Evolutionary conservation across 1,284 basidiomycete species (phyloP).

Genomic region (Macrocybe sp.): DNA sequence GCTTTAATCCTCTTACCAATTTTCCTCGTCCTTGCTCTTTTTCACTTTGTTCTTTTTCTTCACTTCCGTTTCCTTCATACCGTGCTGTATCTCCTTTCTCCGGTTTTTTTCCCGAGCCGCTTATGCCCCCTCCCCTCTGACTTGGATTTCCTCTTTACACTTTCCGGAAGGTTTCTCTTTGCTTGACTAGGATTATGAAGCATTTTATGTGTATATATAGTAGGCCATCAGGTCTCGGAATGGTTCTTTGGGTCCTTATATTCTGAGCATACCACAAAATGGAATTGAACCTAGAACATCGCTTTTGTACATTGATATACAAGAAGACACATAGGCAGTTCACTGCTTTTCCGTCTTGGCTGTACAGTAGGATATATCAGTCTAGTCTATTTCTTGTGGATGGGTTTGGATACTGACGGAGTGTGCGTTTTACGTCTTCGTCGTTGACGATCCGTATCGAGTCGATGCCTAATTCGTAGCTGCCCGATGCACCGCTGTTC

Average conservation of each 20-base stretch:
- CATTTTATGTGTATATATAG: slow-evolving; percentile 12
- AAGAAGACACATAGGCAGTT: too few species aligned
- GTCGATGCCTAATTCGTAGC: slow-evolving; percentile 75
- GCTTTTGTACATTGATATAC: too few species aligned
- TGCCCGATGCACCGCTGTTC: slow-evolving; percentile 62
- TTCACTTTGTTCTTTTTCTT: slow-evolving; percentile 14
- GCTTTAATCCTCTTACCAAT: slow-evolving; percentile 26
- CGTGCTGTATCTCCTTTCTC: background rate
- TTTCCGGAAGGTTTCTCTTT: slow-evolving; percentile 7
- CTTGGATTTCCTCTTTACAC: background rate
- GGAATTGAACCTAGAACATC: too few species aligned
- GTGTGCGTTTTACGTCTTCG: slow-evolving; percentile 27
- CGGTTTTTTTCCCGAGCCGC: background rate
- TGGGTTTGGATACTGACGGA: too few species aligned
- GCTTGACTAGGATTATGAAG: slow-evolving; percentile 6
- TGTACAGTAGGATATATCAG: too few species aligned
- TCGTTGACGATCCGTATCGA: slow-evolving; percentile 52
- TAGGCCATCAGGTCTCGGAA: too few species aligned
- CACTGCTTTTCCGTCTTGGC: too few species aligned
- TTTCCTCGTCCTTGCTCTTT: slow-evolving; percentile 7
- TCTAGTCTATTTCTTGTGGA: background rate
- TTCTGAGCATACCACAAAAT: too few species aligned
- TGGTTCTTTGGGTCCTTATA: too few species aligned
- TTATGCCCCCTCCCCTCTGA: background rate
- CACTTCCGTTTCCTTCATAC: slow-evolving; percentile 15